Base-by-base conservation (phyloP, 495 filamentous ascomycete genomes). In the Penicillium waksmanii region DNA sequence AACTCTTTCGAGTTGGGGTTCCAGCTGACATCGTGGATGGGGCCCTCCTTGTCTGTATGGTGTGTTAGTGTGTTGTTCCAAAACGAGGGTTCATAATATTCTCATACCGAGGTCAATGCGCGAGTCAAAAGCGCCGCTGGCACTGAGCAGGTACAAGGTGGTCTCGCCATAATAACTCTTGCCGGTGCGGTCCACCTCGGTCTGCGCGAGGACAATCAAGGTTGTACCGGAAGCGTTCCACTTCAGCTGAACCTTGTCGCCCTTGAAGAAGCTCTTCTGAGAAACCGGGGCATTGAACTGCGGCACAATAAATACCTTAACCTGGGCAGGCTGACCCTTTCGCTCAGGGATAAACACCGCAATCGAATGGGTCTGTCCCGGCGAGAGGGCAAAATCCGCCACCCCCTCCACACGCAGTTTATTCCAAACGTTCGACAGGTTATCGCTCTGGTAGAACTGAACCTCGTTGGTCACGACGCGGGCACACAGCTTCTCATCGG, bases 121-220 rank as follows among this genome's bases (percentile, higher is more conserved):
- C 53, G 93, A 95, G 71, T 98, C 95, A 68, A 97, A 95, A 56
- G 88, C 87, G 47, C 93, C 94, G 67, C 89, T 93, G 52, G 92
- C 89, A 74, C 91, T 96, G 56, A 98, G 83, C 65, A 98, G 82
- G 77, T 98, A 98, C 69, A 98, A 86, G 54, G 91, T 98, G 2
- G 95, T 98, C 81, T 98, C 95, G 67, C 96, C 95, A 64, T 98
- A 97, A 78, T 98, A 98, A 79, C 89, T 96, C 84, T 97, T 97
- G 70, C 95, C 95, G 38, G 92, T 91, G 74, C 93, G 95, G 75
- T 98, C 95, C 43, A 98, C 95, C 49, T 98, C 95, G 13, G 95
- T 98, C 80, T 98, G 95, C 62, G 95, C 93, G 68, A 98, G 86
- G 63, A 98, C 94, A 72, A 98, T 91, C 66, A 98, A 73, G 66